Evolutionary conservation across 2,329 filamentous ascomycete species (phyloP), one percentile per base, ranked within the genome.

Genomic region (Trichoderma sp.): DNA sequence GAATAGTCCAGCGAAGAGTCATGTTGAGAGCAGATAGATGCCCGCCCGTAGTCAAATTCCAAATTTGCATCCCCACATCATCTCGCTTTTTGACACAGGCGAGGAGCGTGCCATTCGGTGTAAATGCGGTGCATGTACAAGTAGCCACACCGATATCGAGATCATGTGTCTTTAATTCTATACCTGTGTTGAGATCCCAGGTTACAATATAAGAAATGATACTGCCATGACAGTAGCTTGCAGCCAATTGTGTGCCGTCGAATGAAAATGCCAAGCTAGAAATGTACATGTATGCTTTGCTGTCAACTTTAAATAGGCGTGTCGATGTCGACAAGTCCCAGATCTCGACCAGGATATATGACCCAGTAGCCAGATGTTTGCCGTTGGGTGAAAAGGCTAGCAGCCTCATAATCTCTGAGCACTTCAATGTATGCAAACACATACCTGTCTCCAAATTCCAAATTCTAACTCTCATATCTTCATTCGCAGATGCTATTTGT

Each of bases 401-500:
- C 27, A 27, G 27, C 27, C 27, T 27, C 27, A 27, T 27, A 27
- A 27, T 4, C 3, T 27, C 27, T 27, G 27, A 27, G 27, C 27
- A 33, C 16, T 5, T 24, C 18, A 67, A 6, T 24, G 11, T 65
- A 41, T 41, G 24, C 1, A 71, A 18, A 56, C 66, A 60, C 6
- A n/a, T 4, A 27, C 72, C 75, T 62, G 69, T 69, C 14, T 29
- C 38, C 4, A 33, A 2, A 71, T 66, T 53, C 76, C 76, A 77
- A n/a, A 74, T 29, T 8, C 27, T 33, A 1, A 75, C 38, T 12
- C 2, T 66, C 9, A 41, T 9, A 45, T 9, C 16, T 4, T 3
- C 7, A 41, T 59, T 35, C 18, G 21, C 62, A n/a, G 63, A 76
- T 2, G 64, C 75, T 24, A 76, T n/a, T 5, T 35, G 38, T 8